phyloP scores from a whole-genome alignment of 1,284 basidiomycete species.

The Schizophyllum commune region DNA sequence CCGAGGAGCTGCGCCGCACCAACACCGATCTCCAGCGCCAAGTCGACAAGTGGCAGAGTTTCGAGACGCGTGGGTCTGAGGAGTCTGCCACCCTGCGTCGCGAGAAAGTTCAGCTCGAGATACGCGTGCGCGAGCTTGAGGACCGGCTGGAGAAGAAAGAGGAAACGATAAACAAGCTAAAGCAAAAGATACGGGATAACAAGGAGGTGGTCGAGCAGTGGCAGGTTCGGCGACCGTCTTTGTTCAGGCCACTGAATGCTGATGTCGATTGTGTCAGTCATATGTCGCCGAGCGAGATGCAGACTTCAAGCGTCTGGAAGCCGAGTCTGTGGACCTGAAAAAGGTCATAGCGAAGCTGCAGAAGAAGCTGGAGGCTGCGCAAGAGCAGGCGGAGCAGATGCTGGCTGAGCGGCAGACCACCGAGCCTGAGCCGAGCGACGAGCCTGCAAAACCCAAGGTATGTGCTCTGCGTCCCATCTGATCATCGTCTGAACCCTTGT shows the following conservation, averaged over 20 bases:
- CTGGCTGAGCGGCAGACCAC: slow-evolving; percentile 14
- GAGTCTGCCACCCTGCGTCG: slow-evolving; percentile 50
- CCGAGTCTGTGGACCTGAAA: slow-evolving; percentile 26
- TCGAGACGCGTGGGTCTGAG: slow-evolving; percentile 55
- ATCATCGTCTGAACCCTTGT: neutral
- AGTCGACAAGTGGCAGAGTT: slow-evolving; percentile 56
- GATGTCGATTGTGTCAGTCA: slow-evolving; percentile 14
- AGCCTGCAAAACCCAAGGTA: neutral
- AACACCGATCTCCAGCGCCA: slow-evolving; percentile 52
- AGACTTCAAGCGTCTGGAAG: slow-evolving; percentile 23
- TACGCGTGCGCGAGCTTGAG: slow-evolving; percentile 41
- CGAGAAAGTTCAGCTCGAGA: slow-evolving; percentile 47
- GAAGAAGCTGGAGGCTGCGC: slow-evolving; percentile 29
- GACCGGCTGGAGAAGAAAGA: slow-evolving; percentile 32
- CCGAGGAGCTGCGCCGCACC: slow-evolving; percentile 48
- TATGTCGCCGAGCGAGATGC: slow-evolving; percentile 23
- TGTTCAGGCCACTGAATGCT: neutral
- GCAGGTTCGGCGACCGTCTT: slow-evolving; percentile 28
- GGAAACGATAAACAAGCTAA: slow-evolving; percentile 34
- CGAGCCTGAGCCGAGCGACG: slow-evolving; percentile 13
- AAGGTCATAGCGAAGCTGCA: slow-evolving; percentile 36
- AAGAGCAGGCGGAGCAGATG: slow-evolving; percentile 13
- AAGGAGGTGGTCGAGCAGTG: slow-evolving; percentile 33
- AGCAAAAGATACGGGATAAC: slow-evolving; percentile 34
- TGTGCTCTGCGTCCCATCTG: neutral